Base-by-base conservation (phyloP, 768 basidiomycete genomes). In the Amyloporia xantha region DNA sequence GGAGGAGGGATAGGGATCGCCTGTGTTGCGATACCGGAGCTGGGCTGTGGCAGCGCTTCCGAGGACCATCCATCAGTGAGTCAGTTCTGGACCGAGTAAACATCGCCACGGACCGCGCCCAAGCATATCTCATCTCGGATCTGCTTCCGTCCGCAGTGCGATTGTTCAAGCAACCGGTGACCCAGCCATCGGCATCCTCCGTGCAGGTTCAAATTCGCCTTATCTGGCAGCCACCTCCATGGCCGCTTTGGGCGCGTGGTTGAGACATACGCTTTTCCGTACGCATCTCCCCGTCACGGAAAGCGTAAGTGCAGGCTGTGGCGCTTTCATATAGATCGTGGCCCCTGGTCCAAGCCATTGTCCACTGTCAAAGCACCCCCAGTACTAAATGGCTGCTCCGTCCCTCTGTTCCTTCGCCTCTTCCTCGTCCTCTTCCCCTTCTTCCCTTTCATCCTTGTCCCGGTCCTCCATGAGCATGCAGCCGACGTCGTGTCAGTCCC, bases 371-470 rank as follows among this genome's bases (percentile, higher is more conserved):
- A 35, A 35, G 33, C 33, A 35, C 33, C 33, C 33, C 33, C 33
- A 35, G 33, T n/a, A 9, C 33, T 35, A 9, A 35, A 35, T 35
- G 33, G 33, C n/a, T 35, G 33, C 33, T 9, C 33, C n/a, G n/a
- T 35, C 9, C 17, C 38, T 44, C 43, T 44, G 43, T 27, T 6
- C 25, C 51, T 51, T 57, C 51, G 47, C 53, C 51, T 48, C 36
- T 28, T 44, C 52, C 39, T 6, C 41, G 33, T 24, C 44, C 41
- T 47, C 41, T 25, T 23, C 43, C 15, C 12, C 38, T 12, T 20
- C 48, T 23, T 38, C 6, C 35, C 10, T 9, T 37, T 26, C 42
- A 27, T 36, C 33, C 45, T n/a, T 35, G 33, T 37, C 19, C 19
- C 4, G 19, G 45, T 30, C 12, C 45, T 11, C 25, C 30, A 38